These are phyloP conservation scores for Erodium moschatum DNA, from an alignment of 441 rosid species.

Conservation along the genomic window DNA sequence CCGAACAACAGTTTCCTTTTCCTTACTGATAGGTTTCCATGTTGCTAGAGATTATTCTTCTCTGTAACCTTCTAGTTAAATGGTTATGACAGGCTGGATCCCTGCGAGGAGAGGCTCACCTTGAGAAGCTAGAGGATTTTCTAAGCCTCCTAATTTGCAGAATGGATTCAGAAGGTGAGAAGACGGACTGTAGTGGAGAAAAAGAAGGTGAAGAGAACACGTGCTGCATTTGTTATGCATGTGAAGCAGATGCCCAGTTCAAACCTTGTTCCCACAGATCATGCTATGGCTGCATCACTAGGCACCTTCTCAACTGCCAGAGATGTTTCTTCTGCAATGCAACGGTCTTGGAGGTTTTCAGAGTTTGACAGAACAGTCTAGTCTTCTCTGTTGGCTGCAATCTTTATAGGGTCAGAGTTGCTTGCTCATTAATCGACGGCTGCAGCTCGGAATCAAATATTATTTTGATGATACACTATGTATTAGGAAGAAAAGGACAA, in stretches of 20 bases:
- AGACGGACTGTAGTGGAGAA: slow-evolving; percentile 26
- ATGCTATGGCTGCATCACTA: slow-evolving; percentile 86
- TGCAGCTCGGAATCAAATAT: background rate
- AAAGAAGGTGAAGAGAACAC: slow-evolving; percentile 43
- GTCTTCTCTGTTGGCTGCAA: background rate
- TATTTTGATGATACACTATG: background rate
- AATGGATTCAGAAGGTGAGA: slow-evolving; percentile 34
- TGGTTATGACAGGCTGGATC: slow-evolving; percentile 50
- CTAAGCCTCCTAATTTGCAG: slow-evolving; percentile 46
- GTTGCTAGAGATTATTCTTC: background rate
- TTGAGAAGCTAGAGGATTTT: slow-evolving; percentile 55
- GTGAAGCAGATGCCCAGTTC: slow-evolving; percentile 59
- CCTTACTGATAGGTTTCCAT: too few relatives aligned
- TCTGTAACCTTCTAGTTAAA: background rate
- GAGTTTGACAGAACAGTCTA: slow-evolving; percentile 20
- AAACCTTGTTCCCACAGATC: slow-evolving; percentile 84
- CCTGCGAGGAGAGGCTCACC: slow-evolving; percentile 43
- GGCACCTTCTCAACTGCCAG: slow-evolving; percentile 83
- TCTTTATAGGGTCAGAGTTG: background rate
- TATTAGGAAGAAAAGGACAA: background rate
- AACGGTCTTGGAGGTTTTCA: slow-evolving; percentile 53
- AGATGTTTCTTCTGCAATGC: slow-evolving; percentile 98
- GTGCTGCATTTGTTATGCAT: slow-evolving; percentile 83
- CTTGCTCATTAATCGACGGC: slow-evolving; percentile 1
- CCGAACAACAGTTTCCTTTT: background rate